Evolutionary conservation across 768 basidiomycete species (phyloP), one percentile per base, ranked within the genome.

Genomic region (Phaffia tasmanica): DNA sequence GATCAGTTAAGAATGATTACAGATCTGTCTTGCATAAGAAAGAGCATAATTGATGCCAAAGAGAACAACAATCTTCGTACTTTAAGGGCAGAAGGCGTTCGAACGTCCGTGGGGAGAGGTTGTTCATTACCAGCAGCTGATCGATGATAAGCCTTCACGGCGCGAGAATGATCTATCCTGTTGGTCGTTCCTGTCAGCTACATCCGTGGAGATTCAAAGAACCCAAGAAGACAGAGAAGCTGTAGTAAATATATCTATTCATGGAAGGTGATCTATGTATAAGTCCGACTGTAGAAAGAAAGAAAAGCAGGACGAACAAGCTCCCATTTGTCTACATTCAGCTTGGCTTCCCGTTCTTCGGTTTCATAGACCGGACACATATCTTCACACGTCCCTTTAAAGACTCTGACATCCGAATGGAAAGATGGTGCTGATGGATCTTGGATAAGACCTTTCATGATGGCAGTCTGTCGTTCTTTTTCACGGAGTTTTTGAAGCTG

Each of bases 281-380:
- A 14, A 0, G 23, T 23, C 16, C 25, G 47, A 16, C 49, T n/a
- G 47, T 2, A 54, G 18, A n/a, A n/a, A 1, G 16, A 29, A 16
- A 25, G 61, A 6, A 15, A 32, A 57, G 62, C 49, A 11, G 47
- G 6, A 80, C 87, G 70, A 77, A 93, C 89, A 69, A 81, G 84
- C 79, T 95, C 92, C 83, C 85, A 87, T 71, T 85, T 83, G 69
- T 87, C 86, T 0, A 97, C 80, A 71, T 90, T 88, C 74, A 88
- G 88, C 74, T 92, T 88, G 69, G 85, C 82, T 75, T 97, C 90
- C 48, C 94, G 82, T 70, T 90, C 82, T 75, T 94, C 92, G 30
- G 88, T 82, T 76, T 98, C 94, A 73, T 89, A 95, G 51, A 87
- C 83, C 2, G 93, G 92, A 74, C 93, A 97, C 91, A 97, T 95